phyloP scores from a whole-genome alignment of 176 grass and related monocot species.

The Oryza longistaminata region DNA sequence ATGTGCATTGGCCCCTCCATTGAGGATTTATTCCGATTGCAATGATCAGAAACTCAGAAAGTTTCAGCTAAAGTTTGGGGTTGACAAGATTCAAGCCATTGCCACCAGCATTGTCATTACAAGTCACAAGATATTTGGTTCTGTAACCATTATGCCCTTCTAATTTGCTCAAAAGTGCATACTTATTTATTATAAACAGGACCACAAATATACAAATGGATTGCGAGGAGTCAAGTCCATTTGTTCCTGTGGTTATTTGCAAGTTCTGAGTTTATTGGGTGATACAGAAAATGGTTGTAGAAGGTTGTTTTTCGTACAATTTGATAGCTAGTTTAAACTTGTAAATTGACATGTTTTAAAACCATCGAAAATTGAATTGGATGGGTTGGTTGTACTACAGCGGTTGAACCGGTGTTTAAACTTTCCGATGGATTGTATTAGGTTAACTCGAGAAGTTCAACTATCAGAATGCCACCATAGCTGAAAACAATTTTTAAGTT shows the following conservation, averaged over 20 bases:
- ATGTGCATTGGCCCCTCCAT: slow-evolving; percentile 62
- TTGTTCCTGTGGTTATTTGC: neutral
- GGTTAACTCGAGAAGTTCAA: neutral
- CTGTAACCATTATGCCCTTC: slow-evolving; percentile 8
- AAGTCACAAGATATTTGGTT: slow-evolving; percentile 23
- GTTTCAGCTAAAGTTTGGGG: slow-evolving; percentile 23
- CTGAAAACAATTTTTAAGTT: neutral
- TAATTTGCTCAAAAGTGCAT: slow-evolving; percentile 22
- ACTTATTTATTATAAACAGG: slow-evolving; percentile 29
- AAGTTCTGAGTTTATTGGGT: neutral
- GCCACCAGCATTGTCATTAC: slow-evolving; percentile 6
- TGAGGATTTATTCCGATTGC: slow-evolving; percentile 57
- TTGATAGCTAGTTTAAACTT: neutral
- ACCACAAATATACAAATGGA: slow-evolving; percentile 26
- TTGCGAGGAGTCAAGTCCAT: neutral
- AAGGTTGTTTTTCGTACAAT: neutral
- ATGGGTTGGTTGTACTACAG: neutral
- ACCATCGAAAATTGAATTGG: neutral
- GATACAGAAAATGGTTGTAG: neutral
- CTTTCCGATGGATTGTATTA: neutral
- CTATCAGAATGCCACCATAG: neutral
- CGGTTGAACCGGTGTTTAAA: too few relatives aligned
- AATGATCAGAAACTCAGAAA: slow-evolving; percentile 26
- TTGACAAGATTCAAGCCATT: neutral
- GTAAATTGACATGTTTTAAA: neutral